A percentile compares a stretch with the other conserved stretches of the same genome.
Evolutionary conservation across 73 alveolate species (phyloP).

Genomic region (Blepharisma japonicum): DNA sequence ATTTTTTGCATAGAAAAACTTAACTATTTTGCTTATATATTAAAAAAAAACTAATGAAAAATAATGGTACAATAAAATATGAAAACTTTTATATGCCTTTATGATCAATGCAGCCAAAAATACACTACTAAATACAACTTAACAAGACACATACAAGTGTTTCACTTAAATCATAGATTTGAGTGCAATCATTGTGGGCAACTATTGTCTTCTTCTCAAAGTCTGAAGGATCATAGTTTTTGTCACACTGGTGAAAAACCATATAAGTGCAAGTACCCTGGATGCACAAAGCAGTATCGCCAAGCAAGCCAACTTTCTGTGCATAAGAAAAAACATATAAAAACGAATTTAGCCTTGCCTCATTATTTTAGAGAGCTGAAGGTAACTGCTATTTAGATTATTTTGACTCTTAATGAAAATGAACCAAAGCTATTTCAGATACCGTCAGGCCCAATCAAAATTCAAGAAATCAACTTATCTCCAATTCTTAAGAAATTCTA

Average conservation of each 20-base stretch:
- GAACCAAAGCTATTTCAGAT: too few species aligned
- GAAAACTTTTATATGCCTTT: not conserved
- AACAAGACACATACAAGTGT: not conserved
- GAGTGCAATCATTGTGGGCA: not conserved
- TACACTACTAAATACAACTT: not conserved
- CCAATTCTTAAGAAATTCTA: too few species aligned
- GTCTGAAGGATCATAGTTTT: slow-evolving; percentile 72
- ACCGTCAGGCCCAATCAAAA: too few species aligned
- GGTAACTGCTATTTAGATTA: too few species aligned
- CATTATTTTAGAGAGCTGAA: too few species aligned
- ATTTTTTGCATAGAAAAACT: too few species aligned
- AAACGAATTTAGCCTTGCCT: not conserved
- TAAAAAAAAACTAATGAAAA: too few species aligned
- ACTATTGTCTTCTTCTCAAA: slow-evolving; percentile 27
- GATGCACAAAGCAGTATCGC: slow-evolving; percentile 66
- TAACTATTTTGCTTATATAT: too few species aligned
- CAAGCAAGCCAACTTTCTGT: slow-evolving; percentile 59
- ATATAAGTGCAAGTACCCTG: slow-evolving; percentile 70
- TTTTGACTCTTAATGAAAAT: too few species aligned
- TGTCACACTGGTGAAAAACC: slow-evolving; percentile 93
- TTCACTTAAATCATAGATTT: not conserved
- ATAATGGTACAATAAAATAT: too few species aligned
- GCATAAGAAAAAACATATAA: slow-evolving; percentile 53
- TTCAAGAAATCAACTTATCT: too few species aligned
- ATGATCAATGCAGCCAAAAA: not conserved